Conservation (phyloP, 345 rosid genomes). For the Lepidium aucheri region DNA sequence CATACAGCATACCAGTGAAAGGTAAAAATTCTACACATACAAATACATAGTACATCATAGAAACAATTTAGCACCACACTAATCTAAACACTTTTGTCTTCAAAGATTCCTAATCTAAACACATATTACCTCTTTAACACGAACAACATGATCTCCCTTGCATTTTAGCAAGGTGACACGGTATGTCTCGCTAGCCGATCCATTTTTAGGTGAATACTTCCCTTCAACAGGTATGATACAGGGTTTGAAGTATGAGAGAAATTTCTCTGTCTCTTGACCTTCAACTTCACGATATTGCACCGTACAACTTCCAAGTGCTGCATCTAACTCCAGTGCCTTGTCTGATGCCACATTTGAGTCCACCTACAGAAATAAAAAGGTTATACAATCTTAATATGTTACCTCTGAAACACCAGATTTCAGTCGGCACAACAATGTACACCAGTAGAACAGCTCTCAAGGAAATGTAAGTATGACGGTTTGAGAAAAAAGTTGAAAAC, state of each 20-base stretch:
- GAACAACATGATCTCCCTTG: slow-evolving; percentile 78
- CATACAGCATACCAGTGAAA: background rate
- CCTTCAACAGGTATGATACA: slow-evolving; percentile 82
- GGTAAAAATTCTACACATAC: background rate
- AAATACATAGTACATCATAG: background rate
- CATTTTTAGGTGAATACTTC: slow-evolving; percentile 34
- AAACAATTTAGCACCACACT: background rate
- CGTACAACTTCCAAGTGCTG: slow-evolving; percentile 63
- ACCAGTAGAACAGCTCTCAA: background rate
- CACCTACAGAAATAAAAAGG: slow-evolving; percentile 34
- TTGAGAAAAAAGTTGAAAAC: slow-evolving; percentile 17
- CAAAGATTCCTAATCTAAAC: background rate
- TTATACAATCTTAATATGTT: background rate
- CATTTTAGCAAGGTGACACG: slow-evolving; percentile 44
- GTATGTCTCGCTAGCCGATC: slow-evolving; percentile 34
- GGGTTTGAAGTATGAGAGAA: slow-evolving; percentile 79
- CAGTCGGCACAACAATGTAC: background rate
- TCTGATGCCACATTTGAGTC: slow-evolving; percentile 61
- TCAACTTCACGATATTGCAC: slow-evolving; percentile 89
- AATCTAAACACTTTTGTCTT: background rate
- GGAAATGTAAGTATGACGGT: background rate
- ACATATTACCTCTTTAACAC: slow-evolving; percentile 68
- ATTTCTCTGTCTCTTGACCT: slow-evolving; percentile 74
- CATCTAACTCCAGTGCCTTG: slow-evolving; percentile 73
- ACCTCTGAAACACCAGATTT: background rate